Percentiles rank a stretch among this genome's conserved stretches.
Conservation (phyloP, 768 basidiomycete genomes). For the Pulveroboletus sp. region DNA sequence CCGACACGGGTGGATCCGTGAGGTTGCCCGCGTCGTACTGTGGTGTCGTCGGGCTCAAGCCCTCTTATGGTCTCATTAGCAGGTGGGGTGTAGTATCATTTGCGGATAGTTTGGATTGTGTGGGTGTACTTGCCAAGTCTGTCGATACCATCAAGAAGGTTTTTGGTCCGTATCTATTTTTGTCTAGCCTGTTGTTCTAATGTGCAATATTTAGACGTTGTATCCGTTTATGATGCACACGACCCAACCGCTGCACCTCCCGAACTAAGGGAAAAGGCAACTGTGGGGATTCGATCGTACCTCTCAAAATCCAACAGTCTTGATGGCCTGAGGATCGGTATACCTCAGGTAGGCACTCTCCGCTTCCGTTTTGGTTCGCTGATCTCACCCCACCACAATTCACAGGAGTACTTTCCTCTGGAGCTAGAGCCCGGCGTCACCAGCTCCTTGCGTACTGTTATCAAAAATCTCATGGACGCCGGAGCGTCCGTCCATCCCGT, state of each 20-base stretch:
- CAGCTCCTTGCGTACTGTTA: constrained; percentile 42
- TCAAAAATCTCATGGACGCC: constrained; percentile 39
- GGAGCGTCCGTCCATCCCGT: constrained; percentile 75
- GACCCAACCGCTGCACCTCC: constrained; percentile 73
- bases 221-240: constrained; percentile 51
- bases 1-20: constrained; percentile 95
- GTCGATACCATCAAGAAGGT: constrained; percentile 49
- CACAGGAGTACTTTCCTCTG: constrained; percentile 75
- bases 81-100: constrained; percentile 93
- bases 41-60: constrained; percentile 89
- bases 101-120: constrained; percentile 93
- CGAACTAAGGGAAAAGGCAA: constrained; percentile 35
- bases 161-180: constrained; percentile 49
- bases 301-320: constrained; percentile 26
- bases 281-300: constrained; percentile 21
- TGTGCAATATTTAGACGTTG: constrained; percentile 23
- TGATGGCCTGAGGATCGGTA: constrained; percentile 65
- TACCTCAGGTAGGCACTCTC: constrained; percentile 57
- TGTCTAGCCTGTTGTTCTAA: constrained; percentile 1
- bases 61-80: constrained; percentile 90
- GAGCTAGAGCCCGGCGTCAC: constrained; percentile 53
- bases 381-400: not conserved
- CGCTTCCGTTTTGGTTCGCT: not conserved
- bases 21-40: constrained; percentile 94
- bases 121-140: constrained; percentile 71